Percentiles rank a stretch among this genome's conserved stretches.
phyloP scores from a whole-genome alignment of 306 rosid genomes.

The Inga leiocalycina region DNA sequence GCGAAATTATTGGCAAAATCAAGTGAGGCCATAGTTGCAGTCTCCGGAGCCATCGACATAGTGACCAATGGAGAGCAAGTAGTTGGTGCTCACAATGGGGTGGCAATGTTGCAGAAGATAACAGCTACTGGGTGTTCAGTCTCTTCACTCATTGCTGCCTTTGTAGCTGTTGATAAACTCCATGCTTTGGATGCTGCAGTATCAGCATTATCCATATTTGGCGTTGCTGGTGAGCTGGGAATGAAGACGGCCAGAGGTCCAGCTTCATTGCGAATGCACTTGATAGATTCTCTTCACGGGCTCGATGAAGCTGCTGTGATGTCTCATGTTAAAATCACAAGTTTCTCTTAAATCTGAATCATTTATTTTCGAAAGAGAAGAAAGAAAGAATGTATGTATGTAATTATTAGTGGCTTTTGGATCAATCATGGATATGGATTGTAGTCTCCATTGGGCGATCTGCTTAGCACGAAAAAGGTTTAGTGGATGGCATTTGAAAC shows the following conservation, averaged over 20 bases:
- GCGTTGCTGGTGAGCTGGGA: constrained; percentile 81
- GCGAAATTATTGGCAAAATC: constrained; percentile 72
- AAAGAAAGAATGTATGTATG: not conserved
- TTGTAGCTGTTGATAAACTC: constrained; percentile 71
- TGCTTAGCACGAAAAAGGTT: not conserved
- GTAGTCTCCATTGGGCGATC: not conserved
- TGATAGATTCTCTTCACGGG: constrained; percentile 82
- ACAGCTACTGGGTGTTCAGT: constrained; percentile 95
- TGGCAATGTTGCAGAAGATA: constrained; percentile 81
- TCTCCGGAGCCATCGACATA: constrained; percentile 83
- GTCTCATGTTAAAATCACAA: constrained; percentile 66
- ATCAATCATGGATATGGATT: not conserved
- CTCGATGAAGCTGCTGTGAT: constrained; percentile 68
- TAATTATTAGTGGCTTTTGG: constrained; percentile 11
- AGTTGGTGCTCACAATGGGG: constrained; percentile 87
- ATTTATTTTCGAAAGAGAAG: not conserved
- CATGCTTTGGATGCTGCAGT: constrained; percentile 71
- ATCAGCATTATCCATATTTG: constrained; percentile 68
- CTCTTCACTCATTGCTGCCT: constrained; percentile 85
- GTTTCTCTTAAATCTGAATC: constrained; percentile 34
- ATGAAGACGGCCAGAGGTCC: constrained; percentile 82
- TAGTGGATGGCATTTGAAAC: not conserved
- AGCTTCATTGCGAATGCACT: constrained; percentile 78
- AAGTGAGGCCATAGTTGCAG: constrained; percentile 81
- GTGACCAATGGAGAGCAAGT: constrained; percentile 78